These are phyloP conservation scores for Cytospora paraplurivora DNA, from an alignment of 2,329 filamentous ascomycete species.

Conservation along the genomic window DNA sequence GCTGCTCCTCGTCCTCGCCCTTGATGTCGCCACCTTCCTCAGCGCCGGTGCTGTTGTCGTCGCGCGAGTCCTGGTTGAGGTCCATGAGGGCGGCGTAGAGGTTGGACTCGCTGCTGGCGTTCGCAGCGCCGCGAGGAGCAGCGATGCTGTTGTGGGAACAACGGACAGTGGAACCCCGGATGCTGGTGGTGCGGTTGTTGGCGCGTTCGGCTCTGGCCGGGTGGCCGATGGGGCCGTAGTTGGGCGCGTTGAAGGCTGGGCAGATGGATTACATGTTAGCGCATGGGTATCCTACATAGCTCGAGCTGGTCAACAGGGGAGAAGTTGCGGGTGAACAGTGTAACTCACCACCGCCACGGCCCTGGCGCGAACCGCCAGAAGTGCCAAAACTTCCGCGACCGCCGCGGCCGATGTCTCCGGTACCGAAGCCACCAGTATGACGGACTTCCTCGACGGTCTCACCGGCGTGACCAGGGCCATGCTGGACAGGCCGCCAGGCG, in stretches of 20 bases:
- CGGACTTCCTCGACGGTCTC: slow-evolving; percentile 5
- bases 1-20: slow-evolving; percentile 11
- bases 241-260: slow-evolving; percentile 9
- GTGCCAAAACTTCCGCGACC: slow-evolving; percentile 7
- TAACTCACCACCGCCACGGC: slow-evolving; percentile 5
- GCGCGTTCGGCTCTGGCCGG: slow-evolving; percentile 3
- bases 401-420: not conserved
- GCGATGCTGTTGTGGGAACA: not conserved
- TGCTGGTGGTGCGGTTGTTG: not conserved
- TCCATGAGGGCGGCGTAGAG: slow-evolving; percentile 12
- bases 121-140: not conserved
- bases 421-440: not conserved
- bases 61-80: not conserved
- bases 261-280: slow-evolving; percentile 1
- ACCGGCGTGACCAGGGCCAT: not conserved
- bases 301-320: not conserved
- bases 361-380: not conserved
- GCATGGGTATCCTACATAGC: not conserved
- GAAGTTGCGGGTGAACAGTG: not conserved
- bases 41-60: not conserved
- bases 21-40: not conserved
- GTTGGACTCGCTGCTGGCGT: slow-evolving; percentile 5
- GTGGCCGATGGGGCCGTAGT: slow-evolving; percentile 22
- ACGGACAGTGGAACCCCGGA: not conserved
- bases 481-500: slow-evolving; percentile 15